Base-by-base conservation (phyloP, 2,329 filamentous ascomycete species). In the Botrytis sinoallii region DNA sequence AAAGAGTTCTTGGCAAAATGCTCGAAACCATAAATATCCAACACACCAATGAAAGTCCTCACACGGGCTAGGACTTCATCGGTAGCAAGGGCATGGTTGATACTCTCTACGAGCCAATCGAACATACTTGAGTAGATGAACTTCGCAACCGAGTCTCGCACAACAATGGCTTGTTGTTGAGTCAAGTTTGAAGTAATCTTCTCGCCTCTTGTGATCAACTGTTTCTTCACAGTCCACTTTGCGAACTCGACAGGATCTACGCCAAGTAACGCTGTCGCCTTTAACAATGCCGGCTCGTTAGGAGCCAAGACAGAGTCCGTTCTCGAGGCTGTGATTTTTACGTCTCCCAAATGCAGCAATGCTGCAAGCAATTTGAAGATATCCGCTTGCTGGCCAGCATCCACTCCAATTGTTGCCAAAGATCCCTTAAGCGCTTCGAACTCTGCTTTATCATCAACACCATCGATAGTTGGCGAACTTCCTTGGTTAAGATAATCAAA, bases 1-100 rank as follows among this genome's bases (percentile, higher is more conserved):
- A 99, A 99, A 0, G 96, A 99, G 85, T 99, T 99, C 87, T 98
- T 98, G 76, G 96, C 95, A 81, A 99, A 99, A 84, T 98, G 96
- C 83, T 99, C 96, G 81, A 99, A 99, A 76, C 95, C 95, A 83
- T 98, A 98, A 78, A 99, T 99, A 93, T 99, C 96, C 77, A 99
- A 89, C 66, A 99, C 96, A 83, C 96, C 96, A 79, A 99, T 99
- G 83, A 99, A 99, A 2, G 93, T 95, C 72, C 86, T 89, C 73
- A 97, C 94, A 59, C 93, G 90, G 79, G 88, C 90, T 70, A 98
- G 83, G 55, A 98, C 93, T 76, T 95, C 92, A 63, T 97, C 92
- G 1, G 94, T 94, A 20, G 96, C 96, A 78, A 99, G 86, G 81
- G 94, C 95, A 78, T 87, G 87, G 85, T 99, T 99, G 85, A 97